Evolutionary conservation across 495 filamentous ascomycete species (phyloP).

Genomic region (Mycothermus thermophilus): DNA sequence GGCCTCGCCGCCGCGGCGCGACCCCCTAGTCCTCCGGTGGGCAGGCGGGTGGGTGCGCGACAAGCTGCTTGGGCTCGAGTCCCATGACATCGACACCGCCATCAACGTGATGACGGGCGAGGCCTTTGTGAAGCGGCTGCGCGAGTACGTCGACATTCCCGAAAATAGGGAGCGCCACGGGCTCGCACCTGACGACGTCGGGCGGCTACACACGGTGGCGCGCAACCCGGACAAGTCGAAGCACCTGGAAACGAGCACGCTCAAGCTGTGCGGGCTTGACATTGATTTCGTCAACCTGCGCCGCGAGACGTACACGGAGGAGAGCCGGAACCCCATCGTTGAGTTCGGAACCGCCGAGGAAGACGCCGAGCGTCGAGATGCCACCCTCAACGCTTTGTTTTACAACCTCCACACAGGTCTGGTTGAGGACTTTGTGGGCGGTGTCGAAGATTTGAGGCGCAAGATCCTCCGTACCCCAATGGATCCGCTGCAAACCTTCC

Average conservation of each 20-base stretch:
- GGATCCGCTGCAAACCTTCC: slow-evolving; percentile 83
- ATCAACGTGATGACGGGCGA: slow-evolving; percentile 93
- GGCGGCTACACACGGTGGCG: slow-evolving; percentile 60
- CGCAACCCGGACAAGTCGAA: slow-evolving; percentile 96
- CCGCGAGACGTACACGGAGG: slow-evolving; percentile 74
- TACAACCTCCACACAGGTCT: slow-evolving; percentile 69
- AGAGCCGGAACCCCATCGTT: slow-evolving; percentile 81
- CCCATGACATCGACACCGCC: slow-evolving; percentile 87
- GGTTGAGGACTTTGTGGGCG: slow-evolving; percentile 79
- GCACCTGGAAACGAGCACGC: slow-evolving; percentile 87
- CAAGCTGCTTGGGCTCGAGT: slow-evolving; percentile 69
- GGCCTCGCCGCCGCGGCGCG: neutral
- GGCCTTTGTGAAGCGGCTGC: slow-evolving; percentile 56
- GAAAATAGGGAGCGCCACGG: slow-evolving; percentile 28
- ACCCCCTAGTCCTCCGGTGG: slow-evolving; percentile 60
- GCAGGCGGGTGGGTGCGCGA: slow-evolving; percentile 98
- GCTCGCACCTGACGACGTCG: slow-evolving; percentile 41
- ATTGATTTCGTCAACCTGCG: slow-evolving; percentile 90
- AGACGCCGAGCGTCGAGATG: slow-evolving; percentile 80
- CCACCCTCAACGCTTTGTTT: slow-evolving; percentile 91
- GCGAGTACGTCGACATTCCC: slow-evolving; percentile 35
- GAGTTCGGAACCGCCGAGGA: slow-evolving; percentile 87
- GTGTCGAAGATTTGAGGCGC: slow-evolving; percentile 57
- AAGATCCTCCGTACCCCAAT: slow-evolving; percentile 73
- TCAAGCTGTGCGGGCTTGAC: slow-evolving; percentile 72